phyloP scores from a whole-genome alignment of 2,329 filamentous ascomycete species.

The Fusarium sp. region DNA sequence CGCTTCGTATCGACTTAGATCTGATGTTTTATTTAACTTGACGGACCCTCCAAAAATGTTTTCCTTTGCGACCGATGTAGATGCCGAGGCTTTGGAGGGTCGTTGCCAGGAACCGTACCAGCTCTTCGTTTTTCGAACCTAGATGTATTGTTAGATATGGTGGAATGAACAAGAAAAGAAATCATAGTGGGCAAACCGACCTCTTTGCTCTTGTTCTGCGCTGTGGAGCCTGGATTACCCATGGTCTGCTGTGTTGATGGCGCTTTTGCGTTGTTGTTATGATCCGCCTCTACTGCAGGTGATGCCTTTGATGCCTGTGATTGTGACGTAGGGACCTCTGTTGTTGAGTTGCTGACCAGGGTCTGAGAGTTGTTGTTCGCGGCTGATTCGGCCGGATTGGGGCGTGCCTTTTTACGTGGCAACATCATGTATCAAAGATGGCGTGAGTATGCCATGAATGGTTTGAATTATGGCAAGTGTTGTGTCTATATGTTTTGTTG shows the following conservation, averaged over 20 bases:
- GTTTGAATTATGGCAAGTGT: neutral
- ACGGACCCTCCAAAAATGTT: slow-evolving; percentile 66
- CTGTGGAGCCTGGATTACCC: slow-evolving; percentile 3
- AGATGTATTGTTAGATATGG: slow-evolving; percentile 9
- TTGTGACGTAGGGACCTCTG: slow-evolving; percentile 40
- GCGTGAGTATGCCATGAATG: slow-evolving; percentile 11
- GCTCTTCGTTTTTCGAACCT: slow-evolving; percentile 63
- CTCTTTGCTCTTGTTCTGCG: slow-evolving; percentile 20
- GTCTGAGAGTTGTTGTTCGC: slow-evolving; percentile 18
- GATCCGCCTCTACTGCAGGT: slow-evolving; percentile 28
- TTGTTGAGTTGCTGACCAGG: slow-evolving; percentile 23
- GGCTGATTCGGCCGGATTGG: slow-evolving; percentile 40
- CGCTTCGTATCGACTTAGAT: slow-evolving; percentile 61
- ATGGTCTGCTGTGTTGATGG: slow-evolving; percentile 27
- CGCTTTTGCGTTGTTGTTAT: slow-evolving; percentile 23
- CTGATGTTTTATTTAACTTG: slow-evolving; percentile 54
- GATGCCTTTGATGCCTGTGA: slow-evolving; percentile 36
- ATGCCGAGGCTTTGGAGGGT: slow-evolving; percentile 63
- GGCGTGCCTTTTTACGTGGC: slow-evolving; percentile 47
- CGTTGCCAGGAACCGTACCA: slow-evolving; percentile 72
- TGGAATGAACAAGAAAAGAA: neutral
- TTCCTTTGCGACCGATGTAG: slow-evolving; percentile 67
- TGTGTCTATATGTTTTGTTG: slow-evolving; percentile 12
- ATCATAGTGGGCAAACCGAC: slow-evolving; percentile 4
- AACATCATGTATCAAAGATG: slow-evolving; percentile 37